Percentiles rank a stretch among this genome's conserved stretches.
These are phyloP conservation scores for Aspergillus asperescens DNA, from an alignment of 495 filamentous ascomycete genomes.

Conservation along the genomic window DNA sequence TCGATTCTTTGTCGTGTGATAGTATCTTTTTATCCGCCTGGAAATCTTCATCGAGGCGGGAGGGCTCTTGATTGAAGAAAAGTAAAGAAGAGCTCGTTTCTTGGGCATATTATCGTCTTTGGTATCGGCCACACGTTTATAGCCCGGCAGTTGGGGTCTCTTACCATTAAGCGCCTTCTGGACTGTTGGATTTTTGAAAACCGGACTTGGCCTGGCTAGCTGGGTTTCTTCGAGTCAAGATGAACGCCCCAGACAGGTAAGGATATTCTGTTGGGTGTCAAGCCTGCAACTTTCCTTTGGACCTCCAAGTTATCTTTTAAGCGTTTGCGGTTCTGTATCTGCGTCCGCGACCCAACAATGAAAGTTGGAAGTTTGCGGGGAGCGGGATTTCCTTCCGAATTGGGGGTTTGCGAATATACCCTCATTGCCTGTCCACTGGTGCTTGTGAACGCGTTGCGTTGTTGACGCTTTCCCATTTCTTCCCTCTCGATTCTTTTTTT, in stretches of 20 bases:
- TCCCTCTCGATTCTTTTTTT: background rate
- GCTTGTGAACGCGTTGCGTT: background rate
- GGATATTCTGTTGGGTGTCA: conserved; percentile 6
- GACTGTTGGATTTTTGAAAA: conserved; percentile 3
- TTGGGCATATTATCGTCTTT: background rate
- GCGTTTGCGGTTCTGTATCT: background rate
- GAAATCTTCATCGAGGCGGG: background rate
- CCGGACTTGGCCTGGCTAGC: background rate
- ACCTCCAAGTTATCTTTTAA: background rate
- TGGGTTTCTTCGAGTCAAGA: conserved; percentile 28
- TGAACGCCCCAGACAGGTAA: conserved; percentile 71
- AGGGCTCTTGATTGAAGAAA: background rate
- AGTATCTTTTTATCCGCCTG: background rate
- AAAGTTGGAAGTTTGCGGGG: too few relatives aligned
- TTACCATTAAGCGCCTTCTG: background rate
- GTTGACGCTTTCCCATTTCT: background rate
- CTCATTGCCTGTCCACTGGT: background rate
- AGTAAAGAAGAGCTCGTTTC: background rate
- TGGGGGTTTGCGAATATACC: background rate
- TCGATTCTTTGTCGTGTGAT: background rate
- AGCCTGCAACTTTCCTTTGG: conserved; percentile 2
- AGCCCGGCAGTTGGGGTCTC: background rate
- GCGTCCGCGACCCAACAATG: too few relatives aligned
- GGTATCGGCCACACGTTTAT: background rate
- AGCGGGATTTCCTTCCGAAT: background rate